Conservation (phyloP, 164 flowering plant species). For the Sedum album region DNA sequence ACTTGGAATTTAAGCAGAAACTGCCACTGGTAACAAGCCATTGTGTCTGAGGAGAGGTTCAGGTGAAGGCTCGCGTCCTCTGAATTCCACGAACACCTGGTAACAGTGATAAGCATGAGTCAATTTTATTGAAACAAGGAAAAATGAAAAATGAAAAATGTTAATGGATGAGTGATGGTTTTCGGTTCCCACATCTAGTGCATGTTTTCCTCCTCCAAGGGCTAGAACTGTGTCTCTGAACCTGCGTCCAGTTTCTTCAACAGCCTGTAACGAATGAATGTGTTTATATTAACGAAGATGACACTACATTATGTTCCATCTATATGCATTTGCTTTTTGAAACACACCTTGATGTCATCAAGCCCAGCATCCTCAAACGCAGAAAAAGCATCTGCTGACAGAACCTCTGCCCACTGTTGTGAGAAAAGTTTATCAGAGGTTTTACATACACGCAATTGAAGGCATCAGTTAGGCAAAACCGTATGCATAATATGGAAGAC, state of each 20-base stretch:
- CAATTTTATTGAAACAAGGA: neutral
- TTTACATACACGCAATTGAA: neutral
- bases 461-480: neutral
- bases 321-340: neutral
- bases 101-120: neutral
- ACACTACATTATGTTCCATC: too few relatives aligned
- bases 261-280: constrained; percentile 43
- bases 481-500: neutral
- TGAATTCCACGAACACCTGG: constrained; percentile 88
- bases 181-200: constrained; percentile 52
- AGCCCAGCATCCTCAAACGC: constrained; percentile 97
- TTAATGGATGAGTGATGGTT: neutral
- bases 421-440: neutral
- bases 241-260: too few relatives aligned
- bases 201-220: constrained; percentile 92
- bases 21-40: constrained; percentile 30
- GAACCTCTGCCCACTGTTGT: constrained; percentile 97
- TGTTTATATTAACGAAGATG: neutral
- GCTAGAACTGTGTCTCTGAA: too few relatives aligned
- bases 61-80: too few relatives aligned
- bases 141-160: neutral
- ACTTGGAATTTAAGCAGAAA: neutral
- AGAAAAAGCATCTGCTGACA: constrained; percentile 96
- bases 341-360: constrained; percentile 57
- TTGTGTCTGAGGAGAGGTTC: too few relatives aligned